Conservation (phyloP, 306 rosid species). For the Cercis canadensis region DNA sequence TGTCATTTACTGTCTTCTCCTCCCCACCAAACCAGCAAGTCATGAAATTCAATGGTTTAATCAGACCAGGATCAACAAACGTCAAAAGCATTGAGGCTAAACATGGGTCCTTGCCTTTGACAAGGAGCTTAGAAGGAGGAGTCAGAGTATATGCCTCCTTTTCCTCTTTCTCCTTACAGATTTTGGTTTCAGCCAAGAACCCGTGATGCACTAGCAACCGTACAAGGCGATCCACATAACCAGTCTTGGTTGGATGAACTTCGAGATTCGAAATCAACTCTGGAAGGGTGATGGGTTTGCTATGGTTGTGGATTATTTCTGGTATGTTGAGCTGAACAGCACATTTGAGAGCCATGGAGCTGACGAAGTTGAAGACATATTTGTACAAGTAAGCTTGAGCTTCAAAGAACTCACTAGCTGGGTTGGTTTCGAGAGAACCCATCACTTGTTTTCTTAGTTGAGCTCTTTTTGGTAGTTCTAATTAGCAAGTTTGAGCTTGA, state of each 20-base stretch:
- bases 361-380: slow-evolving; percentile 12
- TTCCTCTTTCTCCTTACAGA: slow-evolving; percentile 6
- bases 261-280: slow-evolving; percentile 39
- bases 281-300: slow-evolving; percentile 35
- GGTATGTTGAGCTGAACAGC: slow-evolving; percentile 40
- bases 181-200: slow-evolving; percentile 7
- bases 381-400: slow-evolving; percentile 44
- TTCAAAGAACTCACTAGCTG: slow-evolving; percentile 14
- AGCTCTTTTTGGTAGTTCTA: no score
- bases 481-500: no score
- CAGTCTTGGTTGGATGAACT: slow-evolving; percentile 19
- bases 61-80: neutral
- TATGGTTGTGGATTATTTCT: slow-evolving; percentile 29
- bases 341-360: slow-evolving; percentile 3
- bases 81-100: neutral
- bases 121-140: slow-evolving; percentile 34
- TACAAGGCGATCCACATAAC: slow-evolving; percentile 30
- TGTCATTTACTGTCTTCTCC: slow-evolving; percentile 16
- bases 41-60: slow-evolving; percentile 12
- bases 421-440: neutral
- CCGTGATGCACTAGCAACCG: slow-evolving; percentile 35
- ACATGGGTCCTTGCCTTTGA: slow-evolving; percentile 22
- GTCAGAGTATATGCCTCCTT: slow-evolving; percentile 40
- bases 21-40: slow-evolving; percentile 29
- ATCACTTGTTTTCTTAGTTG: no score